Conservation (phyloP, 1,139 yeast genomes). For the Protomyces pachydermus region DNA sequence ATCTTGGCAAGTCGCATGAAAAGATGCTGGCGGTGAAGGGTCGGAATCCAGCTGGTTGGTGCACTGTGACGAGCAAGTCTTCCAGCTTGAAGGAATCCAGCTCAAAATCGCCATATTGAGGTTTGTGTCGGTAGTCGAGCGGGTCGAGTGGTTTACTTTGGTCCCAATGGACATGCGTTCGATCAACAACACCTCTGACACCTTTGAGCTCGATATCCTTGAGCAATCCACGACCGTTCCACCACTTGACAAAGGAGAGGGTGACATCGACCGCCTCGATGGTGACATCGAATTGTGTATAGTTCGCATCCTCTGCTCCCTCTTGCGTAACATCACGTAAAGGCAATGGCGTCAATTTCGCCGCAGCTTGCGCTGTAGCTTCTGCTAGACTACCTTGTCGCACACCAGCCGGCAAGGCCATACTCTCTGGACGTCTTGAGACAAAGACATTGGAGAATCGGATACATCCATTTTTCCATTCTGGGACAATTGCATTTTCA, state of each 20-base stretch:
- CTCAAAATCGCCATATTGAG: slow-evolving; percentile 87
- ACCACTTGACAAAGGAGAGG: slow-evolving; percentile 76
- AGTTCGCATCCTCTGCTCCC: slow-evolving; percentile 76
- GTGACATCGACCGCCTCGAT: slow-evolving; percentile 81
- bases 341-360: slow-evolving; percentile 26
- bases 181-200: slow-evolving; percentile 81
- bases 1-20: slow-evolving; percentile 69
- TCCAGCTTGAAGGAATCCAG: slow-evolving; percentile 75
- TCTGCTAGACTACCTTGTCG: slow-evolving; percentile 47
- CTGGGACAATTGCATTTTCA: slow-evolving; percentile 91
- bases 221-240: slow-evolving; percentile 81
- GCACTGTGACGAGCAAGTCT: slow-evolving; percentile 73
- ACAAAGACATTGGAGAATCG: slow-evolving; percentile 80
- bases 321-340: slow-evolving; percentile 36
- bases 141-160: slow-evolving; percentile 59
- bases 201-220: slow-evolving; percentile 81
- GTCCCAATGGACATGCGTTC: slow-evolving; percentile 81
- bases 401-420: slow-evolving; percentile 53
- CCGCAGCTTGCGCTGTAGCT: slow-evolving; percentile 48
- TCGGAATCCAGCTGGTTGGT: slow-evolving; percentile 74
- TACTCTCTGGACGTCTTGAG: slow-evolving; percentile 63
- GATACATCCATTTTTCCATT: slow-evolving; percentile 85
- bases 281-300: slow-evolving; percentile 88
- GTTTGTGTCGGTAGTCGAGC: slow-evolving; percentile 65
- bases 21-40: slow-evolving; percentile 83